Percentiles rank a stretch among this genome's conserved stretches.
Conservation (phyloP, 2,329 filamentous ascomycete species). For the Fusarium hostae region DNA sequence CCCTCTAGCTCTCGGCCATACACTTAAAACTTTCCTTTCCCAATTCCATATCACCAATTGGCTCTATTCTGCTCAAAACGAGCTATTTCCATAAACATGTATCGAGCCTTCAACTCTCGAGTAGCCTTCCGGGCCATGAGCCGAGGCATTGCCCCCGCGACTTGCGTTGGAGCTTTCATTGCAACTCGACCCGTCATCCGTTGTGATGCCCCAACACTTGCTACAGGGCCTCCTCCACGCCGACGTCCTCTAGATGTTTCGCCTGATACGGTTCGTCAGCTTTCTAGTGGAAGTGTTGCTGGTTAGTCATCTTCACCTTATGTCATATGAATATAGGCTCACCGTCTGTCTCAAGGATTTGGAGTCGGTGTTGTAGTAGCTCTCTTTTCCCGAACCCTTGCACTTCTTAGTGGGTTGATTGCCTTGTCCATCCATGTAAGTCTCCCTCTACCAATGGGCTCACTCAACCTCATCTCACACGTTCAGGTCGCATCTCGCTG, state of each 20-base stretch:
- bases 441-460: background rate
- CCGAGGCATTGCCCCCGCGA: slow-evolving; percentile 44
- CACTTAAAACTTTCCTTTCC: background rate
- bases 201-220: slow-evolving; percentile 45
- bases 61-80: background rate
- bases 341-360: slow-evolving; percentile 61
- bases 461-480: slow-evolving; percentile 17
- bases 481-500: slow-evolving; percentile 56
- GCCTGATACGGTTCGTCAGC: slow-evolving; percentile 55
- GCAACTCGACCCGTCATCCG: slow-evolving; percentile 42
- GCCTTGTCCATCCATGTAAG: slow-evolving; percentile 72
- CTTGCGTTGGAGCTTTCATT: slow-evolving; percentile 44
- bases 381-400: slow-evolving; percentile 76
- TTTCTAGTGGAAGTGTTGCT: slow-evolving; percentile 65
- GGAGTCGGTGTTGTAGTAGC: slow-evolving; percentile 72
- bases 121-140: slow-evolving; percentile 42
- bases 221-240: slow-evolving; percentile 27
- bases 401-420: slow-evolving; percentile 72
- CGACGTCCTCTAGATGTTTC: slow-evolving; percentile 39
- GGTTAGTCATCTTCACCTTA: slow-evolving; percentile 50
- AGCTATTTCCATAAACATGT: slow-evolving; percentile 28
- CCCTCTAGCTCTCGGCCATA: slow-evolving; percentile 1
- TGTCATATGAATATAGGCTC: background rate
- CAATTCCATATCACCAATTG: background rate
- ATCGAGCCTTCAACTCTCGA: slow-evolving; percentile 37